A percentile compares a stretch with the other conserved stretches of the same genome.
Conservation (phyloP, 1,139 yeast species). For the Taphrina communis region DNA sequence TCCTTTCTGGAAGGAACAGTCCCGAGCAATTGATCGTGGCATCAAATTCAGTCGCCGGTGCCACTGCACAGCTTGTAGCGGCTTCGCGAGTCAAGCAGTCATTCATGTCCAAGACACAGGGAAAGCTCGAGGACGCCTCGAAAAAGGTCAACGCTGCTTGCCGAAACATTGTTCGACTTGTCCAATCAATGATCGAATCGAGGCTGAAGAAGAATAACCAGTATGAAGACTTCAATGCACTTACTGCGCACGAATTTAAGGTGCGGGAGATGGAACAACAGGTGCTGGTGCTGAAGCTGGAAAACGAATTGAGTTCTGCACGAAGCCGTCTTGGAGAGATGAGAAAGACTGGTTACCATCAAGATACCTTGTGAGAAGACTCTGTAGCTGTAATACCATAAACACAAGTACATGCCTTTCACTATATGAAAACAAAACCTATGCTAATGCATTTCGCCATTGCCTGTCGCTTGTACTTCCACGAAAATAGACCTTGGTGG, state of each 20-base stretch:
- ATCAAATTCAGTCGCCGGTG: slow-evolving; percentile 88
- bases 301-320: slow-evolving; percentile 71
- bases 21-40: slow-evolving; percentile 89
- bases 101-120: slow-evolving; percentile 78
- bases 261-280: slow-evolving; percentile 93
- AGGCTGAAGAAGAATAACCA: slow-evolving; percentile 53
- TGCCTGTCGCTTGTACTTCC: not conserved
- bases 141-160: slow-evolving; percentile 76
- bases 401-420: not conserved
- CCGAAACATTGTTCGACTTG: slow-evolving; percentile 70
- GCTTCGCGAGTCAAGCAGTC: slow-evolving; percentile 88
- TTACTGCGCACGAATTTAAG: slow-evolving; percentile 81
- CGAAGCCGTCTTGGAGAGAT: slow-evolving; percentile 85
- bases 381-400: not conserved
- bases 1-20: slow-evolving; percentile 64
- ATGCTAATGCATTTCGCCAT: not conserved
- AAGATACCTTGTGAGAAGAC: slow-evolving; percentile 20
- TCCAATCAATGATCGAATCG: slow-evolving; percentile 63
- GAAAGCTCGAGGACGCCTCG: slow-evolving; percentile 71
- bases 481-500: no score
- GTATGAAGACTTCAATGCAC: slow-evolving; percentile 65
- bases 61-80: slow-evolving; percentile 91
- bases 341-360: slow-evolving; percentile 60
- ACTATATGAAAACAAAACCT: no score
- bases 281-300: slow-evolving; percentile 83